Base-by-base conservation (phyloP, 352 stramenopile species). In the Globisporangium paroecandrum region DNA sequence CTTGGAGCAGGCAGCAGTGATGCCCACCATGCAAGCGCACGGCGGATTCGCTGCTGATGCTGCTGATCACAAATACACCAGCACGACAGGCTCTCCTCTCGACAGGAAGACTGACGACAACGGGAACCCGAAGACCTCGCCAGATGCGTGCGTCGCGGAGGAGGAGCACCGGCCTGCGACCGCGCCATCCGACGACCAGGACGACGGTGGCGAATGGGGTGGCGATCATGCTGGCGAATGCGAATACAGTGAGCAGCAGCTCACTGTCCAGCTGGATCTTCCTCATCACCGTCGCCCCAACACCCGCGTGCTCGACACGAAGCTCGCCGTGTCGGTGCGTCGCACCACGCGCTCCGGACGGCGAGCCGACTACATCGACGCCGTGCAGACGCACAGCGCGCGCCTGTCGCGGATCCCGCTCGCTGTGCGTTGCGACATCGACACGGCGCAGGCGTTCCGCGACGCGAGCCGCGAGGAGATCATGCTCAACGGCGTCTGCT, bases 381-480 rank as follows among this genome's bases (percentile, higher is more conserved):
- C 76, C 13, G 70, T 91, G 34, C 29, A 60, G 1, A 9, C 61
- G 29, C 72, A 77, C 55, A 58, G 58, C 0, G 58, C 68, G n/a
- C 72, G 75, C 54, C 69, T 90, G 56, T 69, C 71, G 18, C 66
- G 72, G 54, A 71, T 93, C 38, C 77, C 82, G 61, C 73, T 93
- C n/a, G 72, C 78, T 0, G 70, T 82, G 63, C 65, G 72, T n/a
- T 89, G 81, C 71, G 78, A 89, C 65, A 77, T 91, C 25, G 75
- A 90, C 69, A 90, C 83, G 22, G 82, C 78, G 25, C 85, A 90
- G 69, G 84, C 82, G 15, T 90, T 89, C 59, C 81, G 81, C 41
- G 83, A 92, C 53, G 83, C 82, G 18, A 76, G 76, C n/a, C 82
- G 84, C 13, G 82, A 90, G 69, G 77, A 90, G 69, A 87, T 92